Percentiles rank a stretch among this genome's conserved stretches.
These are phyloP conservation scores for Lasiodiplodia sp. DNA, from an alignment of 2,329 filamentous ascomycete genomes.

Conservation along the genomic window DNA sequence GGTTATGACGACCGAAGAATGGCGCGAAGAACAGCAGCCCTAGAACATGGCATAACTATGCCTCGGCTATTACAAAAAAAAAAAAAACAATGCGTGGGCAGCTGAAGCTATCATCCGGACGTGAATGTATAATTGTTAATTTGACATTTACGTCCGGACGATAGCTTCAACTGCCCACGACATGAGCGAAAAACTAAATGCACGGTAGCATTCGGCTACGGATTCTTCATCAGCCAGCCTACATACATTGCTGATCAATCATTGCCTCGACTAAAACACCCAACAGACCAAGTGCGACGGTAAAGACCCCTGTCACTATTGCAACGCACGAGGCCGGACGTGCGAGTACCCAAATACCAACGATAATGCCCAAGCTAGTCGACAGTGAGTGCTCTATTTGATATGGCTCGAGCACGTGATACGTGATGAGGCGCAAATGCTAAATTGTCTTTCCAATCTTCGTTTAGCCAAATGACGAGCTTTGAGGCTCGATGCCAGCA, in stretches of 20 bases:
- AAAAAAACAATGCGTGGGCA: too few species aligned
- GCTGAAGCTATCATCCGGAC: too few species aligned
- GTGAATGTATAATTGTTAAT: too few species aligned
- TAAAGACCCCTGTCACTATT: conserved; percentile 18
- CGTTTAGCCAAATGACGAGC: conserved; percentile 5
- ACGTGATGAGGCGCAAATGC: neutral
- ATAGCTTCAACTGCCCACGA: too few species aligned
- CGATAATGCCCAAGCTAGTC: conserved; percentile 13
- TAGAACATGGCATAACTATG: too few species aligned
- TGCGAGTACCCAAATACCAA: conserved; percentile 19
- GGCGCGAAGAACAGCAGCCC: neutral
- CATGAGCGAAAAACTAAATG: too few species aligned
- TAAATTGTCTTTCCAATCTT: neutral
- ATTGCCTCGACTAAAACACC: neutral
- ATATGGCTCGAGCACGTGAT: too few species aligned
- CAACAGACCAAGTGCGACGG: conserved; percentile 16
- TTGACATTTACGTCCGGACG: too few species aligned
- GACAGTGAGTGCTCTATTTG: conserved; percentile 1
- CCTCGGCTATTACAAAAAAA: too few species aligned
- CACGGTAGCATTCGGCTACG: too few species aligned
- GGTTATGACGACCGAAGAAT: neutral
- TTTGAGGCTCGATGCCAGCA: conserved; percentile 16
- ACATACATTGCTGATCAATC: neutral
- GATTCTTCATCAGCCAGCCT: too few species aligned
- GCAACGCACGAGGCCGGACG: neutral